Base-by-base conservation (phyloP, 108 stramenopile genomes). In the Fragilaria crotonensis region DNA sequence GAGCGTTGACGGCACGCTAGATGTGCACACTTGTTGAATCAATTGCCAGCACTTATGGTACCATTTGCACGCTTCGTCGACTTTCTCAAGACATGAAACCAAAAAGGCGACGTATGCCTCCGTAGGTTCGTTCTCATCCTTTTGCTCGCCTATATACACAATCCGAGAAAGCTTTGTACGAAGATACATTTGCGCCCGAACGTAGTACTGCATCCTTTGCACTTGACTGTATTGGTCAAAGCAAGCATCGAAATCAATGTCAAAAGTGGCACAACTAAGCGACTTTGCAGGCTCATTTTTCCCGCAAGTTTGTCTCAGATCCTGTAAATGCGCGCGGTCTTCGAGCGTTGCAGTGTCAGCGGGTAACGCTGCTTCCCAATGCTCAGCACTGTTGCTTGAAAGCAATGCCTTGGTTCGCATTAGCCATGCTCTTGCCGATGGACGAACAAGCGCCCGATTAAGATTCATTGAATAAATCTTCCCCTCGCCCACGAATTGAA, bases 351-450 rank as follows among this genome's bases (percentile, higher is more conserved):
- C 64, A 4, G 85, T 90, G 45, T 80, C 81, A 51, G 49, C 66
- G 57, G 59, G 87, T 47, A 71, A 74, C 25, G 28, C 57, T 27
- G 14, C 23, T 49, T 67, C 52, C 28, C 45, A 71, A 50, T 54
- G 29, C 48, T 45, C 56, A 1, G 5, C 27, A 22, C 19, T 0
- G 21, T 29, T 45, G 46, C 28, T 31, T 52, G 36, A 27, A 25
- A 90, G 44, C 30, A 91, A 46, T 14, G 78, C 82, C 23, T 60
- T 54, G 7, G 80, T 77, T 52, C 89, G 59, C 45, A 73, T 65
- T 30, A 80, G 66, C 89, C 89, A 91, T 5, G 66, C 77, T 23
- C 72, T 41, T 4, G 82, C 84, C 44, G 78, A 77, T n/a, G 89
- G 86, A 23, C 86, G 69, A 11, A 91, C 80, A 23, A 80, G 60